Conservation (phyloP, 805 yeast species). For the Groenewaldozyma salmanticensis region DNA sequence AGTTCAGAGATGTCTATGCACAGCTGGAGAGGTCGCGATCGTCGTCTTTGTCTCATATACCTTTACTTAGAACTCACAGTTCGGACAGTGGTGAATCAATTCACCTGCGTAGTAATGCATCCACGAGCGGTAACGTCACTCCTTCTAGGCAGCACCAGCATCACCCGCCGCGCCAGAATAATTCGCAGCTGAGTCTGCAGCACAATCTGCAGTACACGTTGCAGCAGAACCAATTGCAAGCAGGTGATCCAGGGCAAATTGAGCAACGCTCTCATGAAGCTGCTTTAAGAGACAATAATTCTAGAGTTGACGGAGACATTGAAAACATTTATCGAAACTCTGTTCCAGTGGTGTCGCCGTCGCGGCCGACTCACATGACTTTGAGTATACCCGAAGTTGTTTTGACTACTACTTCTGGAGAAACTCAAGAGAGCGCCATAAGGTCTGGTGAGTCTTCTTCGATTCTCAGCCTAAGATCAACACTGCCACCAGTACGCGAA, state of each 20-base stretch:
- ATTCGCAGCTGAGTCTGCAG: background rate
- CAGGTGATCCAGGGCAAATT: no score
- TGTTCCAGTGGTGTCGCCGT: background rate
- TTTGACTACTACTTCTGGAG: background rate
- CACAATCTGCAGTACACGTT: no score
- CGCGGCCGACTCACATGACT: background rate
- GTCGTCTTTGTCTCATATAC: background rate
- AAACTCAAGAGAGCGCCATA: background rate
- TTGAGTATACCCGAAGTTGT: background rate
- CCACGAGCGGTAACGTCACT: no score
- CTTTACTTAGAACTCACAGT: background rate
- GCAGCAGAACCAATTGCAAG: no score
- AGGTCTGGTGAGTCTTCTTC: background rate
- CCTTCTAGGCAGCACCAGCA: no score
- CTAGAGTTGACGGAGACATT: background rate
- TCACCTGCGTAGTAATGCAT: no score
- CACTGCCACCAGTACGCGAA: background rate
- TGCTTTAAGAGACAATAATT: background rate
- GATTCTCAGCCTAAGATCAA: background rate
- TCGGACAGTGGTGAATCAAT: no score
- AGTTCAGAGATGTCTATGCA: slow-evolving; percentile 22
- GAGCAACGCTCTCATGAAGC: no score
- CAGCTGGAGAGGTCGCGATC: background rate
- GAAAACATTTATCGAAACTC: background rate
- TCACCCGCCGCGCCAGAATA: no score